Evolutionary conservation across 176 grass and related monocot species (phyloP), one percentile per base, ranked within the genome.

Genomic region (Rhynchospora breviuscula): DNA sequence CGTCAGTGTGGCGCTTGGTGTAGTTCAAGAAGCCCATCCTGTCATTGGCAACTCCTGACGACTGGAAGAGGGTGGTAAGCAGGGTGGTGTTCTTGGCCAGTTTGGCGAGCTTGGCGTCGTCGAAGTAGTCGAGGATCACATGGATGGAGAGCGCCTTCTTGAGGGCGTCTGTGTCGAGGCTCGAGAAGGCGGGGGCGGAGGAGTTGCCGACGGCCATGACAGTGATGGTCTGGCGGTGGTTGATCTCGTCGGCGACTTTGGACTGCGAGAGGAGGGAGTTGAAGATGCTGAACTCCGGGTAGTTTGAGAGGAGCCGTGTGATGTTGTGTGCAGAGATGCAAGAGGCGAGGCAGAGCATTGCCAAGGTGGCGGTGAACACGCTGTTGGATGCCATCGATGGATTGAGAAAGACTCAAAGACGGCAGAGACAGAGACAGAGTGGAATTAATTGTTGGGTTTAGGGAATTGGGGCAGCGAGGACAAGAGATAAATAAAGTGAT

Each of bases 121-220:
- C 91, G 71, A 86, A 80, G 83, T 94, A 97, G 88, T 94, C 91
- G 67, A 94, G 88, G 68, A 83, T 57, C 69, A 94, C 85, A 87
- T 94, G 94, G 44, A 92, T 76, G 74, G 89, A 88, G 56, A 97
- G 48, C 51, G 88, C 83, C 60, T 90, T 88, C 25, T 82, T 83
- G 29, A 97, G 81, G 18, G 82, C 80, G 66, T 79, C 6, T 45
- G 86, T 26, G 63, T 80, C 13, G 75, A 40, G 8, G 49, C 57
- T 2, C 44, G 66, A 58, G 29, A 19, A 59, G 2, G 85, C 87
- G 48, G 58, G 81, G 85, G 62, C 83, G 26, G 86, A 87, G 78
- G 67, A 87, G 83, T 97, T 91, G 79, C 82, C 83, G 29, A 89
- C 56, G 22, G 57, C 88, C 45, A 97, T 86, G 43, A 94, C 51